Conservation (phyloP, 2,329 filamentous ascomycete species). For the Sporothrix luriei region DNA sequence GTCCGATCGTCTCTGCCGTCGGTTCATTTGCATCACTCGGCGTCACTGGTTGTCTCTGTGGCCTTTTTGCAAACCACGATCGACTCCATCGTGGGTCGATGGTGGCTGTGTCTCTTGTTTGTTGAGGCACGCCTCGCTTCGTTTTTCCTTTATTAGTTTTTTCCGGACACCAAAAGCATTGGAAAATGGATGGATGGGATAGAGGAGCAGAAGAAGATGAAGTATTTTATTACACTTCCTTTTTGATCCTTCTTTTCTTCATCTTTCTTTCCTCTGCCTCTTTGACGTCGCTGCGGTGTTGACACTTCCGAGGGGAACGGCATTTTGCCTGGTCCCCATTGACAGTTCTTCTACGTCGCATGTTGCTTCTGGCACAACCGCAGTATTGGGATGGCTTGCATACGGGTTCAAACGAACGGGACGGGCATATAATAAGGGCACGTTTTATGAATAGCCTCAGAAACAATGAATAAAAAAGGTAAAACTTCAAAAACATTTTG, state of each 20-base stretch:
- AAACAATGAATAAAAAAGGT: slow-evolving; percentile 27
- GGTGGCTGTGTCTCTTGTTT: not conserved
- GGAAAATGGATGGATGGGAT: not conserved
- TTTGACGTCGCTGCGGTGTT: slow-evolving; percentile 56
- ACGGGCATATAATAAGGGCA: not conserved
- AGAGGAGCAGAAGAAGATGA: not conserved
- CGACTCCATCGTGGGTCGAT: not conserved
- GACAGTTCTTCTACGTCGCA: slow-evolving; percentile 54
- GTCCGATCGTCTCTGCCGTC: not conserved
- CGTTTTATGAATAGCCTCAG: not conserved
- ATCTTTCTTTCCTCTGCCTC: not conserved
- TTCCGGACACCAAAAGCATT: slow-evolving; percentile 18
- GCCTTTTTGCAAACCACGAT: slow-evolving; percentile 1
- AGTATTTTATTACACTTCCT: slow-evolving; percentile 8
- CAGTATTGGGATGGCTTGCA: slow-evolving; percentile 34
- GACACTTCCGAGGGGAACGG: slow-evolving; percentile 75
- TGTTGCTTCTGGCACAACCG: slow-evolving; percentile 48
- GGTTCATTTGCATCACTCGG: not conserved
- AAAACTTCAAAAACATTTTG: not conserved
- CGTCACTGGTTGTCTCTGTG: slow-evolving; percentile 19
- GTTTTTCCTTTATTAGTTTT: not conserved
- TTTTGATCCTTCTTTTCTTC: not conserved
- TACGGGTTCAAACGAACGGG: slow-evolving; percentile 15
- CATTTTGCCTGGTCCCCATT: slow-evolving; percentile 65
- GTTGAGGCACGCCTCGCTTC: slow-evolving; percentile 3